These are phyloP conservation scores for Rhodofomes roseus DNA, from an alignment of 1,284 basidiomycete genomes.

Conservation along the genomic window DNA sequence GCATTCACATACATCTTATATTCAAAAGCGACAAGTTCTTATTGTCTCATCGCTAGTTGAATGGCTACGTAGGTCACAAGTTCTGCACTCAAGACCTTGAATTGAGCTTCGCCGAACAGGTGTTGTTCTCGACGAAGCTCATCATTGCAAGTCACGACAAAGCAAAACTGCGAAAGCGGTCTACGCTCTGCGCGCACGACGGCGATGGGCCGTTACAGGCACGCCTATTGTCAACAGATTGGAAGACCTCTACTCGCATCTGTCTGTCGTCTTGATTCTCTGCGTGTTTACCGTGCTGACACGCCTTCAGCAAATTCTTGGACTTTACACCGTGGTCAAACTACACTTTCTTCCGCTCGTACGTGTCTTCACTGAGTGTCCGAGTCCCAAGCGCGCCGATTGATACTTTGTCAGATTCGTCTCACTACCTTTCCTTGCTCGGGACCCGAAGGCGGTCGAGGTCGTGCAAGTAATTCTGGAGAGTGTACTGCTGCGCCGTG, in stretches of 20 bases:
- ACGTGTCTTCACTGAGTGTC: constrained; percentile 28
- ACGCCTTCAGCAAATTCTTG: constrained; percentile 73
- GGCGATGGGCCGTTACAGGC: constrained; percentile 91
- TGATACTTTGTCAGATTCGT: constrained; percentile 62
- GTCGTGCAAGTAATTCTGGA: constrained; percentile 93
- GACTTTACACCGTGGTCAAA: constrained; percentile 90
- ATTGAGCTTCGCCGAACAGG: constrained; percentile 12
- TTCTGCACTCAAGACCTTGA: background rate
- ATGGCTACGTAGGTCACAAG: constrained; percentile 55
- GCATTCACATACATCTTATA: constrained; percentile 17
- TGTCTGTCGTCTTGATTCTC: constrained; percentile 45
- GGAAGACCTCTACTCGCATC: constrained; percentile 87
- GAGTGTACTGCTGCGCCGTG: constrained; percentile 84
- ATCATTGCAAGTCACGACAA: constrained; percentile 89
- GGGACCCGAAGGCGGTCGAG: constrained; percentile 88
- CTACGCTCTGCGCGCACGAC: constrained; percentile 75
- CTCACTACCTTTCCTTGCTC: constrained; percentile 82
- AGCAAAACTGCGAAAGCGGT: constrained; percentile 92
- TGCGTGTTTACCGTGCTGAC: background rate
- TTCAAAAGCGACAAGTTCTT: background rate
- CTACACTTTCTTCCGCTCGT: constrained; percentile 85
- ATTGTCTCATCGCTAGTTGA: constrained; percentile 44
- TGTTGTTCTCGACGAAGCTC: constrained; percentile 87
- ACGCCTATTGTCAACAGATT: constrained; percentile 96
- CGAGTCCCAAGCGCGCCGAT: background rate